These are phyloP conservation scores for Mychonastes homosphaera DNA, from an alignment of 139 green algal genomes.

Conservation along the genomic window DNA sequence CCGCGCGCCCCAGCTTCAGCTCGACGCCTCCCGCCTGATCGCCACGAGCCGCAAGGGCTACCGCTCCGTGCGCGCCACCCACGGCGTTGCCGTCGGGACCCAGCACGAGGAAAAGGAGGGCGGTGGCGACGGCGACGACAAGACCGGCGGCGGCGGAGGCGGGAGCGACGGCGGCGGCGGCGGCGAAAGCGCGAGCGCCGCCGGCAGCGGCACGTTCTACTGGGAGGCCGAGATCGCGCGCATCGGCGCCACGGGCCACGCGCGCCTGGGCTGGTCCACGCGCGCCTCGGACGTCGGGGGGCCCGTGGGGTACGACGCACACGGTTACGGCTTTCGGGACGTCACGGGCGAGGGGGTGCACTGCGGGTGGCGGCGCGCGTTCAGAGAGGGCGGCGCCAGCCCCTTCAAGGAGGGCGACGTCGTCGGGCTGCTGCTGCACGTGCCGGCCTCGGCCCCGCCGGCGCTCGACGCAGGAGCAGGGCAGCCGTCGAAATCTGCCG, in stretches of 20 bases:
- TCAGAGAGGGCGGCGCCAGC: constrained; percentile 29
- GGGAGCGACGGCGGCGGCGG: too few relatives aligned
- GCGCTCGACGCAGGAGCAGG: too few relatives aligned
- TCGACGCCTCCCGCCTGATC: constrained; percentile 38
- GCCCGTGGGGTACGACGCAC: constrained; percentile 67
- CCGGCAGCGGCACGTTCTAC: constrained; percentile 48
- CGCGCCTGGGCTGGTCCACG: constrained; percentile 64
- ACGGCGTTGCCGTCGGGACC: constrained; percentile 49
- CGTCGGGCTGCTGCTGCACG: constrained; percentile 55
- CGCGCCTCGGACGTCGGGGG: constrained; percentile 62
- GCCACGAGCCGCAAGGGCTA: constrained; percentile 60
- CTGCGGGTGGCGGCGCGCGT: constrained; percentile 27
- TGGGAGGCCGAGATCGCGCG: constrained; percentile 56
- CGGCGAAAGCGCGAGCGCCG: too few relatives aligned
- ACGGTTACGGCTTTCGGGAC: constrained; percentile 64
- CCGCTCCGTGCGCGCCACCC: constrained; percentile 50
- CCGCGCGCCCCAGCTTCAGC: constrained; percentile 43
- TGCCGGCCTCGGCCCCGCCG: too few relatives aligned
- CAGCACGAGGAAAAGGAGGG: too few relatives aligned
- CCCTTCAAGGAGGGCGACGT: constrained; percentile 33
- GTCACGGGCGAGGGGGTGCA: constrained; percentile 62
- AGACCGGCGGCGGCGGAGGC: neutral
- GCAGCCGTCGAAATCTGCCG: too few relatives aligned
- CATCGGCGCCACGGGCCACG: constrained; percentile 53
- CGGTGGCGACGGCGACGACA: neutral